Evolutionary conservation across 2,329 filamentous ascomycete genomes (phyloP), one percentile per base, ranked within the genome.

Genomic region (Dothideomycetes sp.): DNA sequence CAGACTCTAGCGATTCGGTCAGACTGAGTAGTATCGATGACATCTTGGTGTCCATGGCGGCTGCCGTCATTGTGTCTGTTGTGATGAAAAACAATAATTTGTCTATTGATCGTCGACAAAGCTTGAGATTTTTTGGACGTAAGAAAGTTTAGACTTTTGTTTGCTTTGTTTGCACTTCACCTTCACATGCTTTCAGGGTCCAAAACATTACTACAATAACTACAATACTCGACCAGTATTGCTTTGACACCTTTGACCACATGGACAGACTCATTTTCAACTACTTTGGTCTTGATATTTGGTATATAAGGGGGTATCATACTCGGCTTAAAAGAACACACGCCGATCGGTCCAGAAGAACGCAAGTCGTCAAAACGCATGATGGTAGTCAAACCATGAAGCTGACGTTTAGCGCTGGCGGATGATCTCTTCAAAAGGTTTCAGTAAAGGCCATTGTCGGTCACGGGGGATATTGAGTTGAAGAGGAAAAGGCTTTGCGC

Each of bases 1-100:
- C 71, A 5, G 80, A 78, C 44, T 87, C 77, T 32, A 81, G 70
- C 0, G 83, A 77, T 0, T 78, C 72, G 0, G 70, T 68, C 13
- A 72, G 62, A 29, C 56, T 63, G 19, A 57, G 51, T 11, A 70
- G 58, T 25, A 40, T 32, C 12, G 28, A 7, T 67, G 56, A 37
- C 60, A 56, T 35, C 56, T 47, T 4, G 11, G 33, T 43, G 16
- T 34, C 25, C 28, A 32, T 43, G 33, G 7, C 33, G 22, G 32
- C 31, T n/a, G 41, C 15, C 20, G 41, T 20, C 33, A 37, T 27
- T 43, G 18, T 23, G 16, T 2, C 5, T 19, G 24, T 33, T 28
- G 12, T 23, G 34, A 2, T 30, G 18, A n/a, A 15, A 7, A 30
- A 17, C 12, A 15, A 12, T 10, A 37, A n/a, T n/a, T n/a, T n/a